Conservation (phyloP, 192 early-diverging fungal species). For the Backusella australiensis region DNA sequence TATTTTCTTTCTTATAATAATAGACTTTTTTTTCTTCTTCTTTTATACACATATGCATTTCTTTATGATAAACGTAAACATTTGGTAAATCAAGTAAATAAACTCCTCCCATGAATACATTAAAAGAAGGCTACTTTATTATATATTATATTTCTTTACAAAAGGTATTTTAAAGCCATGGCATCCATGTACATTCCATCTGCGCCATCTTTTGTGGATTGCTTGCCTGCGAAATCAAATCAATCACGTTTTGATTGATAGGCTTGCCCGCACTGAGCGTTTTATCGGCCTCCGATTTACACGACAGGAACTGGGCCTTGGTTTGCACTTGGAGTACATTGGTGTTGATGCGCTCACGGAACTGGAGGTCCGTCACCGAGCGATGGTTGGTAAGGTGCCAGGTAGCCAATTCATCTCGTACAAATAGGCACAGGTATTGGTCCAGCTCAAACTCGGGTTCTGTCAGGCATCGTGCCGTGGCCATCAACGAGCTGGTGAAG, state of each 20-base stretch:
- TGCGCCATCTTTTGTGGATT: slow-evolving; percentile 92
- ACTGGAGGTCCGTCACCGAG: slow-evolving; percentile 55
- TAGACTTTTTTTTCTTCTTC: not conserved
- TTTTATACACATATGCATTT: not conserved
- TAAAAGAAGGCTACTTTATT: not conserved
- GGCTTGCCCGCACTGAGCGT: slow-evolving; percentile 52
- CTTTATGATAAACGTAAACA: not conserved
- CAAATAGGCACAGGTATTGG: slow-evolving; percentile 90
- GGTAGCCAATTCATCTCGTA: slow-evolving; percentile 91
- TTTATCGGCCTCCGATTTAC: slow-evolving; percentile 73
- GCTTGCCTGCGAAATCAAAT: slow-evolving; percentile 85
- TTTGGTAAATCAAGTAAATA: not conserved
- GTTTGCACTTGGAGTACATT: slow-evolving; percentile 76
- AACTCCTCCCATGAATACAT: not conserved
- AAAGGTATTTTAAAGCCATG: slow-evolving; percentile 60
- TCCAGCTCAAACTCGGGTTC: slow-evolving; percentile 88
- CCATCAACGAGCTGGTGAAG: slow-evolving; percentile 82
- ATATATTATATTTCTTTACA: not conserved
- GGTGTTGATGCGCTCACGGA: slow-evolving; percentile 66
- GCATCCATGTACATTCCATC: slow-evolving; percentile 95
- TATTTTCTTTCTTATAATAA: not conserved
- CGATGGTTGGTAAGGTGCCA: slow-evolving; percentile 67
- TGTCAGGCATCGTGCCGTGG: slow-evolving; percentile 77
- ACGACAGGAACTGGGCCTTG: slow-evolving; percentile 66
- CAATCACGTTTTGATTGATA: slow-evolving; percentile 86